Conservation (phyloP, 1,284 basidiomycete genomes). For the Puccinia triticina region DNA sequence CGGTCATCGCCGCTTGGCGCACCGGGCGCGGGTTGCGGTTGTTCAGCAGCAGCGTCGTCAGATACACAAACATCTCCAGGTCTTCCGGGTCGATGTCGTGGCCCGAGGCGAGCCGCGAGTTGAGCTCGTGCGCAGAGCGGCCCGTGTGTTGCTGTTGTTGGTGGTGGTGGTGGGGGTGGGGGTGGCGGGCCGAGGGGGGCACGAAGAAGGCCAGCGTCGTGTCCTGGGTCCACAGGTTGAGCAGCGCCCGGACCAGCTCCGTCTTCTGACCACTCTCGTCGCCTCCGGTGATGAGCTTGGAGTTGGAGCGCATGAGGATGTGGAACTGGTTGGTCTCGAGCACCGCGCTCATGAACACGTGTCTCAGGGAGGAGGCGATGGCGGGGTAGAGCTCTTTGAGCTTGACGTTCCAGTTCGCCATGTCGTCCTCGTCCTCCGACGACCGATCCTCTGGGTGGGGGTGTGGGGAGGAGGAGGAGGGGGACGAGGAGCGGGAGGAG, state of each 20-base stretch:
- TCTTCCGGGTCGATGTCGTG: slow-evolving; percentile 35
- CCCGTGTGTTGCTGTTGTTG: too few relatives aligned
- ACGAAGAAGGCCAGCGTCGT: slow-evolving; percentile 44
- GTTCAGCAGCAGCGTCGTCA: slow-evolving; percentile 44
- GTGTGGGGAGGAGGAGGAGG: too few relatives aligned
- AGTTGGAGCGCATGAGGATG: too few relatives aligned
- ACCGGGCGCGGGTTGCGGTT: slow-evolving; percentile 38
- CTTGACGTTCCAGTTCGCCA: slow-evolving; percentile 50
- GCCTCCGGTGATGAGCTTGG: too few relatives aligned
- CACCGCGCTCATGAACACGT: slow-evolving; percentile 44
- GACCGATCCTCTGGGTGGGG: too few relatives aligned
- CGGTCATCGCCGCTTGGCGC: slow-evolving; percentile 39
- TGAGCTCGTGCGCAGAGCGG: slow-evolving; percentile 33
- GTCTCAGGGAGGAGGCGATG: slow-evolving; percentile 37
- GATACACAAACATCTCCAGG: slow-evolving; percentile 48
- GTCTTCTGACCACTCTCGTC: too few relatives aligned
- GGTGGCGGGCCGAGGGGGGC: neutral
- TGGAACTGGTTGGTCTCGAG: slow-evolving; percentile 38
- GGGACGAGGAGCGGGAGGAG: too few relatives aligned
- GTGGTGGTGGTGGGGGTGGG: neutral
- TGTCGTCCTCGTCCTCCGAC: slow-evolving; percentile 35
- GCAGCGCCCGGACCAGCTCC: too few relatives aligned
- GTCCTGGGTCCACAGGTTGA: too few relatives aligned
- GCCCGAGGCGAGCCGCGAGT: slow-evolving; percentile 29
- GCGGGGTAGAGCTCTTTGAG: too few relatives aligned